A percentile compares a stretch with the other conserved stretches of the same genome.
These are phyloP conservation scores for Arabis hirsuta DNA, from an alignment of 345 rosid species.

Conservation along the genomic window DNA sequence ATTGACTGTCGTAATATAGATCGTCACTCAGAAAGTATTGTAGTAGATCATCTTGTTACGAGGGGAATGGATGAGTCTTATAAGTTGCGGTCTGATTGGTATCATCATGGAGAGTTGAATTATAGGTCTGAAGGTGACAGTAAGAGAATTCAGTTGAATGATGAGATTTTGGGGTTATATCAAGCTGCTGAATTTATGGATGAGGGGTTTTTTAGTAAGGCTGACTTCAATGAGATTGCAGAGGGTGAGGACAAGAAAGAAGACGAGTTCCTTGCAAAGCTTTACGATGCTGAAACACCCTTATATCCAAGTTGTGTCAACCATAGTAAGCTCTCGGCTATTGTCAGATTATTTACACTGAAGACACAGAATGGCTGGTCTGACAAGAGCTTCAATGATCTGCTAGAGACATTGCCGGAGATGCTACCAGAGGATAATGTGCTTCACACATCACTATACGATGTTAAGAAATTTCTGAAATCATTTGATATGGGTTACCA, in stretches of 20 bases:
- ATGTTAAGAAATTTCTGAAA: background rate
- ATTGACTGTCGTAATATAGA: no score
- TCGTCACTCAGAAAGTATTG: no score
- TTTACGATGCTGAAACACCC: background rate
- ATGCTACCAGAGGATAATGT: background rate
- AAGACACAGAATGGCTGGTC: background rate
- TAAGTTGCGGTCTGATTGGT: background rate
- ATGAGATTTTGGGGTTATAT: background rate
- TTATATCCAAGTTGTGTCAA: background rate
- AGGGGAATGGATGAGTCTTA: background rate
- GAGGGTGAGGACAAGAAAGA: background rate
- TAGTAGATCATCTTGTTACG: background rate
- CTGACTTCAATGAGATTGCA: background rate
- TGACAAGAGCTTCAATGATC: background rate
- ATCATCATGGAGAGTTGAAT: background rate
- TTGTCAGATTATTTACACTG: background rate
- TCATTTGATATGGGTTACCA: no score
- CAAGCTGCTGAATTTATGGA: background rate
- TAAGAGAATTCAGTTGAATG: background rate
- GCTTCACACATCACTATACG: background rate
- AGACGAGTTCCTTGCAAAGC: background rate
- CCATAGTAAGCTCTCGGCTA: background rate
- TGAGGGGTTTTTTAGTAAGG: background rate
- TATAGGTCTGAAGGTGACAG: background rate
- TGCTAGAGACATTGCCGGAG: background rate